Conservation (phyloP, 306 rosid species). For the Gastrolobium villosum region DNA sequence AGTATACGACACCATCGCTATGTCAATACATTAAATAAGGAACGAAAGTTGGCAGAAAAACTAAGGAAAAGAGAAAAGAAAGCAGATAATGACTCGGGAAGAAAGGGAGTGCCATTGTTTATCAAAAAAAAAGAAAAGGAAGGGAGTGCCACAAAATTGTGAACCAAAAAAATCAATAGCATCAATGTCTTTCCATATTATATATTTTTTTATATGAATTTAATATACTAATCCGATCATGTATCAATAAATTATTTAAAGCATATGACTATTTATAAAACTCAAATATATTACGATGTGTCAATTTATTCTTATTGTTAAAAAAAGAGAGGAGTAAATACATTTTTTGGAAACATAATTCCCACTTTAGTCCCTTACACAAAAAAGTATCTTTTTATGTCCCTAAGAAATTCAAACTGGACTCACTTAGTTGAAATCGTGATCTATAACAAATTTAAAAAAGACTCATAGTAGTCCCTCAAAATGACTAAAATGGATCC, state of each 20-base stretch:
- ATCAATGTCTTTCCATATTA: conserved; percentile 13
- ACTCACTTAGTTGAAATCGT: no score
- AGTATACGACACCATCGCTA: conserved; percentile 25
- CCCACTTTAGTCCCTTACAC: no score
- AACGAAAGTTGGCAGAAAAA: conserved; percentile 17
- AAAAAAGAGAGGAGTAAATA: no score
- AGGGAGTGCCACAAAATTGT: conserved; percentile 44
- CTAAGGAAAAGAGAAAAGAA: neutral
- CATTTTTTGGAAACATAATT: no score
- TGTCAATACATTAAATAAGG: conserved; percentile 11
- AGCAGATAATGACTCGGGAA: conserved; percentile 40
- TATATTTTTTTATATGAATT: neutral
- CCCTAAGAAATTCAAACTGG: no score
- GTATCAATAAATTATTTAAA: neutral
- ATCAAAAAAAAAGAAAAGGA: no score
- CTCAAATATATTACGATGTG: neutral
- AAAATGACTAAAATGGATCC: no score
- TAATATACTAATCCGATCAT: neutral
- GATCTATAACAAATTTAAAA: no score
- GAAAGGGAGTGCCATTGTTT: conserved; percentile 42
- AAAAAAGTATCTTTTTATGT: no score
- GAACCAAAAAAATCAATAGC: conserved; percentile 29
- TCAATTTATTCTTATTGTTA: neutral
- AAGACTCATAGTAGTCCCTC: no score
- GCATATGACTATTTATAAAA: neutral